A percentile compares a stretch with the other conserved stretches of the same genome.
Evolutionary conservation across 164 flowering plant species (phyloP).

Genomic region (Berberis thunbergii): DNA sequence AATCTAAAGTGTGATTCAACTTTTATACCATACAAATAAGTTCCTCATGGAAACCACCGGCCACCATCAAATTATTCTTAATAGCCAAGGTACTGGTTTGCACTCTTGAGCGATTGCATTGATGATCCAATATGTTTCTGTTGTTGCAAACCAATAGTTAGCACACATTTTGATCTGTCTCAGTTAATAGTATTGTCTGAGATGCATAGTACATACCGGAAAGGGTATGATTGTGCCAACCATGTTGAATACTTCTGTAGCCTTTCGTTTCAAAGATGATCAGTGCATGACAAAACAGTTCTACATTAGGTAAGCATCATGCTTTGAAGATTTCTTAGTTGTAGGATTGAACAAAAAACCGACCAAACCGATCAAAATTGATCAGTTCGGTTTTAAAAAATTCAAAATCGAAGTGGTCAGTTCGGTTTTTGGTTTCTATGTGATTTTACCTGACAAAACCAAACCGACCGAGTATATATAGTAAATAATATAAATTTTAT

Average conservation of each 20-base stretch:
- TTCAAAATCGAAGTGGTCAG: no score
- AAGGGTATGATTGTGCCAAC: conserved; percentile 53
- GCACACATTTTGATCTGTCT: background rate
- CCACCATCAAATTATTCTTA: conserved; percentile 66
- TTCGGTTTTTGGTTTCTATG: no score
- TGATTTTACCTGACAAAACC: no score
- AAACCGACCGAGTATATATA: no score
- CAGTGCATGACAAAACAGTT: conserved; percentile 87
- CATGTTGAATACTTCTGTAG: conserved; percentile 71
- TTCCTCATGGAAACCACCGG: conserved; percentile 99
- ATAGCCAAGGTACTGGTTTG: conserved; percentile 86
- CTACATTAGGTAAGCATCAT: conserved; percentile 84
- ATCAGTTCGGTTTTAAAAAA: no score
- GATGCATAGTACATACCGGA: conserved; percentile 25
- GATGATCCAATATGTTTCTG: conserved; percentile 48
- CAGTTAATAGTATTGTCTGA: background rate
- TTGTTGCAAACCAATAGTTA: background rate
- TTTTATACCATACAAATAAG: conserved; percentile 79
- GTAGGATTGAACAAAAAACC: conserved; percentile 14
- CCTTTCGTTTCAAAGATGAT: conserved; percentile 58
- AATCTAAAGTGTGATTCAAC: background rate
- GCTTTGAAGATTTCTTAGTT: conserved; percentile 93
- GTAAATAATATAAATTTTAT: no score
- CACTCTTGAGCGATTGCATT: conserved; percentile 57
- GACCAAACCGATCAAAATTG: background rate